Base-by-base conservation (phyloP, 768 basidiomycete species). In the Tricholoma hemisulphureum region DNA sequence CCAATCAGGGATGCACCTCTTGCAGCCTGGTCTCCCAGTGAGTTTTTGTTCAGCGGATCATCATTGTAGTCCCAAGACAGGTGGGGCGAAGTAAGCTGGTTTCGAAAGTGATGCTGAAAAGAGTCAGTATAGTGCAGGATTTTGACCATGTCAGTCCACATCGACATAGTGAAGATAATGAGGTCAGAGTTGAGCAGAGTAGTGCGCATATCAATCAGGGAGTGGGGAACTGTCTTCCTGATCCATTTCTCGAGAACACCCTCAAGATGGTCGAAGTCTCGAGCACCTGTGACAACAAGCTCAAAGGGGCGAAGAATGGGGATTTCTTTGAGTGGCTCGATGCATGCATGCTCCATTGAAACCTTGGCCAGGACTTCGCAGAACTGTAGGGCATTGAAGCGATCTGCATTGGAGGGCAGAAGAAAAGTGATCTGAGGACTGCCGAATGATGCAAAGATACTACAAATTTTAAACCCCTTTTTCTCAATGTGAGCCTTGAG, bases 321-420 rank as follows among this genome's bases (percentile, higher is more conserved):
- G 46, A 49, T 52, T 46, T 58, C 52, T 34, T 53, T 58, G 43
- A 55, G 9, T 6, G 43, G 54, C 26, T 55, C 23, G 35, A 55
- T 55, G 54, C 14, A 4, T 4, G 54, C 29, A 14, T 11, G 6
- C 20, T 46, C 2, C 20, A 13, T 55, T 2, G 29, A 48, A 5
- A 55, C 31, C 28, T 55, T 43, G 16, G 45, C 13, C 18, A 43
- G 54, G 9, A 55, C 54, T 5, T 46, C 32, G 29, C 45, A 11
- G 14, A 31, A 32, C 13, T 18, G 11, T 8, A 46, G 54, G 13
- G 43, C 54, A 28, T 46, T 18, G 43, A 58, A 58, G 10, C 51
- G 18, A 46, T 58, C 57, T 23, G 51, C 51, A 23, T 58, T 51
- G 6, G 16, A 55, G 8, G 43, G 54, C 7, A 55, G 43, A 16